Evolutionary conservation across 306 rosid genomes (phyloP).

Genomic region (Medicago ruthenica): DNA sequence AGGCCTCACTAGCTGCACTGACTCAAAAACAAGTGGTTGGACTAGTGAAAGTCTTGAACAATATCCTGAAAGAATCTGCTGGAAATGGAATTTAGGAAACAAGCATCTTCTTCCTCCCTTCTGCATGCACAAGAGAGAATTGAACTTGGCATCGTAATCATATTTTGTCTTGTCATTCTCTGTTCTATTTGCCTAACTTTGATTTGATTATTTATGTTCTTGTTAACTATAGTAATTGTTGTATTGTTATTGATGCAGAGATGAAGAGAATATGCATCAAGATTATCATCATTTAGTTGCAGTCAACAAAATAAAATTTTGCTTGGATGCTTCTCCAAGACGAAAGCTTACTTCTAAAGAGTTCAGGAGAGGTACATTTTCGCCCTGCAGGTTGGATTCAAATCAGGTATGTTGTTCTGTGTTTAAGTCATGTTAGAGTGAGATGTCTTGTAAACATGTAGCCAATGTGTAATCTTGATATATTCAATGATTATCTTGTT

Average conservation of each 20-base stretch:
- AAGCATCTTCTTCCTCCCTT: conserved; percentile 57
- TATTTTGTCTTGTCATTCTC: conserved; percentile 40
- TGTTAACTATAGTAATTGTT: conserved; percentile 29
- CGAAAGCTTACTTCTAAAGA: conserved; percentile 70
- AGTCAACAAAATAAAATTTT: conserved; percentile 52
- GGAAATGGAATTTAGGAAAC: conserved; percentile 60
- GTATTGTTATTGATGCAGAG: conserved; percentile 49
- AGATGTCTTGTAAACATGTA: background rate
- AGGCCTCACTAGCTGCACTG: conserved; percentile 70
- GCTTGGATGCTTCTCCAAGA: conserved; percentile 82
- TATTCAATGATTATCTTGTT: conserved; percentile 13
- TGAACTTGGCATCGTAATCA: conserved; percentile 63
- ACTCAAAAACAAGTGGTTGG: conserved; percentile 75
- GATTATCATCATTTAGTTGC: conserved; percentile 61
- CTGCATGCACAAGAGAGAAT: conserved; percentile 72
- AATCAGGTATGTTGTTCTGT: conserved; percentile 67
- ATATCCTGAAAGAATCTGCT: conserved; percentile 72
- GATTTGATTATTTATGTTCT: conserved; percentile 7
- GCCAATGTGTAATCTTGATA: background rate
- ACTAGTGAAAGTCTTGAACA: conserved; percentile 49
- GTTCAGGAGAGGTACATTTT: conserved; percentile 63
- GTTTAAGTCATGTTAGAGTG: background rate
- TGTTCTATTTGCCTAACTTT: conserved; percentile 30
- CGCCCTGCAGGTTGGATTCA: conserved; percentile 67
- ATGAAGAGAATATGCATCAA: conserved; percentile 49